Evolutionary conservation across 208 protist genomes (phyloP).

Genomic region (Crithidia fasciculata): DNA sequence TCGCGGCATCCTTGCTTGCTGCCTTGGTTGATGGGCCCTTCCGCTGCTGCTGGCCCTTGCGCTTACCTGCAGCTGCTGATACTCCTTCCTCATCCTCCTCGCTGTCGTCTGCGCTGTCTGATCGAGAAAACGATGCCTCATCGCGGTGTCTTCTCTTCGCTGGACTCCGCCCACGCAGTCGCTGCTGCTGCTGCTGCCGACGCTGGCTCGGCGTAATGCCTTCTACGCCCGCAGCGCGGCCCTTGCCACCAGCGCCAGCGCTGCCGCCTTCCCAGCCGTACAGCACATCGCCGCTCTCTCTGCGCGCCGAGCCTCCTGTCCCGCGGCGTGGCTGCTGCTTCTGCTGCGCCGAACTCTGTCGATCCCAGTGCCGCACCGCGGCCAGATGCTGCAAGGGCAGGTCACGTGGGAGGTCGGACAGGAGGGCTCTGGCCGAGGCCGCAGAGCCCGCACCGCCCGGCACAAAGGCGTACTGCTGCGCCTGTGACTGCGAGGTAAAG

Average conservation of each 20-base stretch:
- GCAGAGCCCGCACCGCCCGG: slow-evolving; percentile 6
- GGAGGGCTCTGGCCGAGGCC: slow-evolving; percentile 15
- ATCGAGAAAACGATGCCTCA: no score
- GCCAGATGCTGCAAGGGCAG: slow-evolving; percentile 42
- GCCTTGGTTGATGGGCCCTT: neutral
- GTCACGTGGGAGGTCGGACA: slow-evolving; percentile 58
- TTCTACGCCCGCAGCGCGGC: neutral
- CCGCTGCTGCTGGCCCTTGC: no score
- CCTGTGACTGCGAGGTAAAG: slow-evolving; percentile 21
- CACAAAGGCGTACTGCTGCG: slow-evolving; percentile 33
- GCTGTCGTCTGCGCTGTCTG: no score
- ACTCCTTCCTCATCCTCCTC: no score
- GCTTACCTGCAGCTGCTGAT: neutral
- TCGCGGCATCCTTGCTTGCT: neutral
- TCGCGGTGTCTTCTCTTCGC: neutral
- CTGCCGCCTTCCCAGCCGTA: neutral
- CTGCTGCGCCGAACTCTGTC: neutral
- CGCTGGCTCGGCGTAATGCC: slow-evolving; percentile 26
- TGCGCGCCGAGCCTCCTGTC: neutral
- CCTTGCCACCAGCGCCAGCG: neutral
- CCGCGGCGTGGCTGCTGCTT: neutral
- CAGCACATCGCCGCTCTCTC: neutral
- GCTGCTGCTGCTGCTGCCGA: slow-evolving; percentile 13
- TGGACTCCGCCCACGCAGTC: neutral
- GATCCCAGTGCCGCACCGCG: slow-evolving; percentile 29